Percentiles rank a stretch among this genome's conserved stretches.
These are phyloP conservation scores for Candida albicans DNA, from an alignment of 1,139 yeast species.

Conservation along the genomic window DNA sequence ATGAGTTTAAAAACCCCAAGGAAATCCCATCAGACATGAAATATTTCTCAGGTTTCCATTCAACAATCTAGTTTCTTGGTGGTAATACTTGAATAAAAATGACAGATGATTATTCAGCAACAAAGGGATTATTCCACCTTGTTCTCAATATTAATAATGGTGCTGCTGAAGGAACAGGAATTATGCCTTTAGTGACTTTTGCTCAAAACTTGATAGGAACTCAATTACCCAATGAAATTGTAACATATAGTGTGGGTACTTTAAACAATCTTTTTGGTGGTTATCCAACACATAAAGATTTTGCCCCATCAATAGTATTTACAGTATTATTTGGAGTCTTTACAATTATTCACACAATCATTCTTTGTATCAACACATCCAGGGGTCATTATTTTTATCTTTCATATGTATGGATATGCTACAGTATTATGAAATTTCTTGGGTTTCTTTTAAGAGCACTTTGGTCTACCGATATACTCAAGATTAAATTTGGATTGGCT, in stretches of 20 bases:
- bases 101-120: constrained; percentile 19
- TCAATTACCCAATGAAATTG: constrained; percentile 21
- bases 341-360: constrained; percentile 24
- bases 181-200: constrained; percentile 17
- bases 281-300: constrained; percentile 31
- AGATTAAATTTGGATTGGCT: constrained; percentile 29
- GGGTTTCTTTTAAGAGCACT: constrained; percentile 33
- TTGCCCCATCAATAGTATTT: constrained; percentile 34
- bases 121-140: constrained; percentile 20
- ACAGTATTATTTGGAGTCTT: constrained; percentile 29
- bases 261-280: constrained; percentile 37
- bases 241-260: constrained; percentile 18
- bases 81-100: neutral
- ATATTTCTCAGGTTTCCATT: too few relatives aligned
- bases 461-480: constrained; percentile 30
- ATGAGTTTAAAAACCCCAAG: too few relatives aligned
- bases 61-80: too few relatives aligned
- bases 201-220: constrained; percentile 26
- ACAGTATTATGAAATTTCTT: constrained; percentile 28
- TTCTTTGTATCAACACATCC: constrained; percentile 31
- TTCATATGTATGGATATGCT: constrained; percentile 33
- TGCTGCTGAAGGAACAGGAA: constrained; percentile 27
- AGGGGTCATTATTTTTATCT: constrained; percentile 40
- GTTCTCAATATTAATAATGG: constrained; percentile 17
- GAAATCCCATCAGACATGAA: too few relatives aligned